Base-by-base conservation (phyloP, 1,139 yeast genomes). In the Lizanozyma gosingica region DNA sequence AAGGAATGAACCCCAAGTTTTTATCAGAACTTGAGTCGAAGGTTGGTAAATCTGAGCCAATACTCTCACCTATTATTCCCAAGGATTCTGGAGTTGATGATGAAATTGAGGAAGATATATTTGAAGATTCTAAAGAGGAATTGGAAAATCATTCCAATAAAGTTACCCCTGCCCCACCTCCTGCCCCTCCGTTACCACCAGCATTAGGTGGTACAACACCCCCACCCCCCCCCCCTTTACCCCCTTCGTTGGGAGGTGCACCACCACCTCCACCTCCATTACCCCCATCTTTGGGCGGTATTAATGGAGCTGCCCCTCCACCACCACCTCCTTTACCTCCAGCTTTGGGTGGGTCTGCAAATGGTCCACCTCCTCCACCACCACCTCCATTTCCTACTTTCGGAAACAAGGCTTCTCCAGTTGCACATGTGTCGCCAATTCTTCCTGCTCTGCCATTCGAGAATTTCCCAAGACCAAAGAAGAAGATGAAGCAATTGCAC, bases 401-500 rank as follows among this genome's bases (percentile, higher is more conserved):
- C 14, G 36, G 11, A 45, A 45, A 45, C 9, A 34, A 41, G 35
- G 39, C 62, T 14, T 62, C 63, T 2, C 62, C 59, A 39, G 60
- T 65, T 0, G 63, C 69, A 3, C 47, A 49, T 9, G 6, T 4
- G 15, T 27, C 22, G 16, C 46, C 40, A 45, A 43, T 41, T 4
- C 47, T 46, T 3, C 40, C 43, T 4, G 50, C 51, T 11, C 57
- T 66, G 15, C 68, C 78, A 39, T 77, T 77, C 50, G 85, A 78
- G 40, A 67, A 67, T 40, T 73, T 75, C 49, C 90, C 90, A 37
- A 71, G 90, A 51, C 90, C 94, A 17, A 81, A 81, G 65, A 78
- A 74, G 62, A 83, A 80, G 67, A 67, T 83, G 60, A 83, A 83
- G 55, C 94, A 83, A 57, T 65, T 83, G 48, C 94, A 84, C 53